A percentile compares a stretch with the other conserved stretches of the same genome.
phyloP scores from a whole-genome alignment of 2,329 filamentous ascomycete species.

The Tolypocladium ovalisporum region DNA sequence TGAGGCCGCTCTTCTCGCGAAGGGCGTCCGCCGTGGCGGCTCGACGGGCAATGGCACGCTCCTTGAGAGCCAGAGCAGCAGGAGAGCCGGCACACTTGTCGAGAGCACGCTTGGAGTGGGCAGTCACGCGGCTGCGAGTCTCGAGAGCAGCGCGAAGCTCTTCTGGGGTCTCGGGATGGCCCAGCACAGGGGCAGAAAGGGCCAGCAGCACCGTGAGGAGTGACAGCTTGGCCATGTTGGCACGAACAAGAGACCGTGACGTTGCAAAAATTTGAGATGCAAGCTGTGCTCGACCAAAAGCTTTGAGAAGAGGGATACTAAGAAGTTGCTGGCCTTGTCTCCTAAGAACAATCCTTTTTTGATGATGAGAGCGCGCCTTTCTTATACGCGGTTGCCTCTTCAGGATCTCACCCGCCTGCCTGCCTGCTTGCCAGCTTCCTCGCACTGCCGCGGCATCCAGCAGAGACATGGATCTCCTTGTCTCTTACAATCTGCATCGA shows the following conservation, averaged over 20 bases:
- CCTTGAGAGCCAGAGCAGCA: slow-evolving; percentile 1
- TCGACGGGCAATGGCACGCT: slow-evolving; percentile 6
- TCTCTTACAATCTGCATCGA: background rate
- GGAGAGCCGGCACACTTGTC: slow-evolving; percentile 3
- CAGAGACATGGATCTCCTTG: background rate
- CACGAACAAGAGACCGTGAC: background rate
- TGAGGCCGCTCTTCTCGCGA: slow-evolving; percentile 3
- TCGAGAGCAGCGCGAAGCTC: background rate
- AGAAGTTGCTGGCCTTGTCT: background rate
- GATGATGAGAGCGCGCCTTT: background rate
- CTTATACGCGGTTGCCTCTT: background rate
- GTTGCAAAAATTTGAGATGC: too few species aligned
- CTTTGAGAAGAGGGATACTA: too few species aligned
- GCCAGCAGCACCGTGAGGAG: slow-evolving; percentile 15
- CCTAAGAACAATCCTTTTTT: too few species aligned
- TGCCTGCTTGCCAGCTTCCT: background rate
- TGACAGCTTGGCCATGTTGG: slow-evolving; percentile 7
- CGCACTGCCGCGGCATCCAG: background rate
- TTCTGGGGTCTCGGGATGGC: slow-evolving; percentile 6
- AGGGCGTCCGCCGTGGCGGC: slow-evolving; percentile 4
- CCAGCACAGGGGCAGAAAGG: slow-evolving; percentile 11
- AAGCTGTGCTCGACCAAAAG: background rate
- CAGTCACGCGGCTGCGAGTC: slow-evolving; percentile 1
- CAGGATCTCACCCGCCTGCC: background rate
- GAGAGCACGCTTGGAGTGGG: slow-evolving; percentile 3